Evolutionary conservation across 805 yeast genomes (phyloP), one percentile per base, ranked within the genome.

Genomic region (Zygosaccharomyces rouxii): DNA sequence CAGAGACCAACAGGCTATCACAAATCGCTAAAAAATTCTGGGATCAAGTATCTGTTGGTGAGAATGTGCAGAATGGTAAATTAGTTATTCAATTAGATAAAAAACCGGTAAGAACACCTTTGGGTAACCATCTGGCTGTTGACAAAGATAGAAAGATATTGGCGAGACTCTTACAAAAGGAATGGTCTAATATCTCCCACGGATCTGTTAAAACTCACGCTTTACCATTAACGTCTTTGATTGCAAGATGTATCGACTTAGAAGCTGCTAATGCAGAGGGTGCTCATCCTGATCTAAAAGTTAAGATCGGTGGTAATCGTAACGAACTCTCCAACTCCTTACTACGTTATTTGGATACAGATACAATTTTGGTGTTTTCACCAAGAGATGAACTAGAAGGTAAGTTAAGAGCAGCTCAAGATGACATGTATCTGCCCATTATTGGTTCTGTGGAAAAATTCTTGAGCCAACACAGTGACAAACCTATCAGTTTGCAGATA

Each of bases 271-370:
- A 72, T 28, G 53, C 52, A 0, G 65, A 68, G 1, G 60, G 58
- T 2, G 49, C 48, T 10, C 73, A 75, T 51, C 72, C 70, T 18
- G 83, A 79, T 43, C 63, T 76, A 44, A 64, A 73, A 13, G 78
- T 83, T 38, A 84, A 85, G 62, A 75, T 83, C 33, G 89, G 90
- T 7, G 78, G 73, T 51, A 69, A 69, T 42, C 62, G 80, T 38
- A 77, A 74, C 4, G 78, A 77, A 38, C 78, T 88, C 18, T 76
- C 79, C 52, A 67, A 74, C 38, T 78, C 77, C 53, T 69, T 94
- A 52, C 70, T 92, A 60, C 80, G 90, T 47, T 94, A 90, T 62
- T 72, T 95, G 50, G 99, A 94, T 65, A 94, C 99, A 0, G 99
- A 94, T 67, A 89, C 98, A 1, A 72, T 95, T 53, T 74, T 94